Percentiles rank a stretch among this genome's conserved stretches.
phyloP scores from a whole-genome alignment of 495 filamentous ascomycete species.

The Choiromyces venosus region DNA sequence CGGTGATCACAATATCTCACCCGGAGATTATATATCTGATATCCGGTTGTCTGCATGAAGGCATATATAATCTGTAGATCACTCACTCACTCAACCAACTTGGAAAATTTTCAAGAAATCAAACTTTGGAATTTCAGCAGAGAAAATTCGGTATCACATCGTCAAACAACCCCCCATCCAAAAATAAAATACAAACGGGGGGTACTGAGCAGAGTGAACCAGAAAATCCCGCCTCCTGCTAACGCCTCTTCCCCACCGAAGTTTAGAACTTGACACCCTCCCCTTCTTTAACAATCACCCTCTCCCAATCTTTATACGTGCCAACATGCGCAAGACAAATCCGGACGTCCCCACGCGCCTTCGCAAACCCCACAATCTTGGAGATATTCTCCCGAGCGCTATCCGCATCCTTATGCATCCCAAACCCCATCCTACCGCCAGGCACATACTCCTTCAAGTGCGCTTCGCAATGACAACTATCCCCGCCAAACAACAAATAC shows the following conservation, averaged over 20 bases:
- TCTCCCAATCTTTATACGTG: slow-evolving; percentile 15
- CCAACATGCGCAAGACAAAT: slow-evolving; percentile 24
- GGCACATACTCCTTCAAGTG: slow-evolving; percentile 14
- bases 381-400: slow-evolving; percentile 8
- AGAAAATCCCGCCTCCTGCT: too few relatives aligned
- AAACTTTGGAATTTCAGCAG: background rate
- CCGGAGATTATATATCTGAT: background rate
- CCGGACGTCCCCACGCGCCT: slow-evolving; percentile 11
- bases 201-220: background rate
- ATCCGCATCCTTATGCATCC: slow-evolving; percentile 14
- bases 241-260: background rate
- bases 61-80: background rate
- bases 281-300: background rate
- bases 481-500: slow-evolving; percentile 15
- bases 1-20: background rate
- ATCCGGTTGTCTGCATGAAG: too few relatives aligned
- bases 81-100: too few relatives aligned
- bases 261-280: background rate
- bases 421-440: slow-evolving; percentile 16
- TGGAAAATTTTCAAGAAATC: too few relatives aligned
- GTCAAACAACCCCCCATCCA: background rate
- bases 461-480: slow-evolving; percentile 18
- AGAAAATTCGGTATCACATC: background rate
- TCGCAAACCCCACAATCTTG: slow-evolving; percentile 16
- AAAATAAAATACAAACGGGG: too few relatives aligned